phyloP scores from a whole-genome alignment of 2,329 filamentous ascomycete species.

The Trichoderma asperellum region DNA sequence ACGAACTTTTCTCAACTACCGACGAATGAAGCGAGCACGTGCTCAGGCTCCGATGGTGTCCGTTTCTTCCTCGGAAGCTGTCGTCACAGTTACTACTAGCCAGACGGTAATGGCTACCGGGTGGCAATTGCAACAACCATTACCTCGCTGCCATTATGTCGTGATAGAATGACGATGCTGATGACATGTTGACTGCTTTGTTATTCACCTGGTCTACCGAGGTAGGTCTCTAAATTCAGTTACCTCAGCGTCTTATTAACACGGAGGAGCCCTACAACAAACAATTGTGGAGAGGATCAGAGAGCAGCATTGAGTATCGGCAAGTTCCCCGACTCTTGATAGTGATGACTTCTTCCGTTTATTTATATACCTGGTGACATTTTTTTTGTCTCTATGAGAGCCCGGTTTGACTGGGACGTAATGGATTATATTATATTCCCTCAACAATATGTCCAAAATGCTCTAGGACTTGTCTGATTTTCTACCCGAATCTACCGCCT shows the following conservation, averaged over 20 bases:
- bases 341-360: background rate
- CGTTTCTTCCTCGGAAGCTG: background rate
- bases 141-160: background rate
- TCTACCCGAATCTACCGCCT: background rate
- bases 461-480: background rate
- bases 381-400: background rate
- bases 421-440: background rate
- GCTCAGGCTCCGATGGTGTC: background rate
- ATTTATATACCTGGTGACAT: background rate
- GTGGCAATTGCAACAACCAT: background rate
- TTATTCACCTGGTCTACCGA: background rate
- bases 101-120: background rate
- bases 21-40: constrained; percentile 11
- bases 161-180: background rate
- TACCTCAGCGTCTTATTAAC: background rate
- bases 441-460: background rate
- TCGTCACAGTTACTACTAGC: background rate
- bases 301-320: background rate
- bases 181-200: background rate
- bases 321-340: background rate
- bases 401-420: background rate
- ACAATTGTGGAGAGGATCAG: background rate
- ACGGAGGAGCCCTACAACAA: background rate
- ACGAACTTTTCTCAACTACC: background rate
- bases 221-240: background rate